Conservation (phyloP, 2,329 filamentous ascomycete genomes). For the Diaporthe sp. region DNA sequence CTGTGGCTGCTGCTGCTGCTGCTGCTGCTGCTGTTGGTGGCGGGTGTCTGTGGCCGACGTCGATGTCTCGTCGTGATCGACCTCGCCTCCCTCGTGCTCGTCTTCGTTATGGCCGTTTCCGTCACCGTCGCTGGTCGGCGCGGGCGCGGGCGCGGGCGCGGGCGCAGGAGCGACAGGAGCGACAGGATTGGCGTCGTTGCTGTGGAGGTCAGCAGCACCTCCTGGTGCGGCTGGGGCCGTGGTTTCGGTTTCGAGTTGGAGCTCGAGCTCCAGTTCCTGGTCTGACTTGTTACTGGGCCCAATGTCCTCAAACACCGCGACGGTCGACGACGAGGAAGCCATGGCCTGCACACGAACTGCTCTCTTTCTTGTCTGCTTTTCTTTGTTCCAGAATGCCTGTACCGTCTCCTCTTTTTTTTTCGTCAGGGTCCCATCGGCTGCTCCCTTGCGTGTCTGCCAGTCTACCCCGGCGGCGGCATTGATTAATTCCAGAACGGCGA, state of each 20-base stretch:
- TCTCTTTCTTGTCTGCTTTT: background rate
- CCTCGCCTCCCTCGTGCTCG: background rate
- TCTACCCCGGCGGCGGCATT: constrained; percentile 24
- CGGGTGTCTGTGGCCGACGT: background rate
- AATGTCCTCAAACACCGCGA: constrained; percentile 24
- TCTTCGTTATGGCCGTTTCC: constrained; percentile 23
- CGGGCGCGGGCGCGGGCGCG: background rate
- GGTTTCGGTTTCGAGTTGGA: constrained; percentile 26
- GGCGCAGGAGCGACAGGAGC: constrained; percentile 6
- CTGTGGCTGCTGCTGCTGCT: too few species aligned
- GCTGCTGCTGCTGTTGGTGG: background rate
- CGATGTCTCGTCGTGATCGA: background rate
- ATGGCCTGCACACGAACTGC: constrained; percentile 22
- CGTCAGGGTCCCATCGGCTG: constrained; percentile 24
- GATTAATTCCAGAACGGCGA: constrained; percentile 22
- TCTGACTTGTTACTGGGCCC: constrained; percentile 12
- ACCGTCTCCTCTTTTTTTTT: constrained; percentile 8
- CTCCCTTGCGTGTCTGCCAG: constrained; percentile 22
- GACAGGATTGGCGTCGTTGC: constrained; percentile 6
- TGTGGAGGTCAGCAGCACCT: constrained; percentile 9
- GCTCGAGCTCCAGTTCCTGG: constrained; percentile 23
- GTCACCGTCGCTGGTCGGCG: background rate
- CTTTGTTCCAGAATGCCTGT: constrained; percentile 20
- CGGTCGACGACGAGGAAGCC: constrained; percentile 24
- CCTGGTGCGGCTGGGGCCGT: constrained; percentile 20